Evolutionary conservation across 257 asterid genomes (phyloP), one percentile per base, ranked within the genome.

Genomic region (Penstemon newberryi): DNA sequence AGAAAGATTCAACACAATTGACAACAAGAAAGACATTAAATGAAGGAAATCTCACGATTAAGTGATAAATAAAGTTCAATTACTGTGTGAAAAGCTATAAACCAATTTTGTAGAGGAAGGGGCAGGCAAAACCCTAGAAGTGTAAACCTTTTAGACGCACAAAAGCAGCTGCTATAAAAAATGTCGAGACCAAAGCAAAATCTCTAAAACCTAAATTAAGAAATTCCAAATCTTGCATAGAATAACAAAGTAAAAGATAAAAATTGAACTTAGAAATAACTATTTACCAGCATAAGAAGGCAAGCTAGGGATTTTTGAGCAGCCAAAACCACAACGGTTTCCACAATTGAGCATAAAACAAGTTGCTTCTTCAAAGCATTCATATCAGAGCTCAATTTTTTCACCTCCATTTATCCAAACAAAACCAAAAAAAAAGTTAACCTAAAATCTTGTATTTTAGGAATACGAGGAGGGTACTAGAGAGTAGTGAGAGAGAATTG

Each of bases 271-370:
- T 38, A 58, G 44, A 44, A 45, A 47, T 58, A 50, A 25, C n/a
- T 2, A 39, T 55, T 68, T 75, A 91, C 96, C 95, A 85, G 73
- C 75, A 85, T 41, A 68, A 88, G 82, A 64, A 91, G 77, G 81
- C 74, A 82, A 66, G 83, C 60, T 42, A 82, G 60, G 75, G 89
- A 84, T 80, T 87, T 86, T 38, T 83, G 91, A 72, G 87, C 87
- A 66, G 85, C 84, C 60, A 81, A 67, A 57, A 78, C 83, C 45
- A 73, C 85, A 58, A 76, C 61, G 52, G 84, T 77, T 74, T 82
- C 86, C 70, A 81, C 66, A 55, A 77, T 69, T 40, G 82, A 80
- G 75, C 70, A 73, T 36, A 79, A 70, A 73, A 75, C 67, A 25
- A 75, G 73, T 69, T 74, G 79, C 69, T 78, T 75, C 66, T 66